These are phyloP conservation scores for Lactarius deliciosus DNA, from an alignment of 768 basidiomycete genomes.

Conservation along the genomic window DNA sequence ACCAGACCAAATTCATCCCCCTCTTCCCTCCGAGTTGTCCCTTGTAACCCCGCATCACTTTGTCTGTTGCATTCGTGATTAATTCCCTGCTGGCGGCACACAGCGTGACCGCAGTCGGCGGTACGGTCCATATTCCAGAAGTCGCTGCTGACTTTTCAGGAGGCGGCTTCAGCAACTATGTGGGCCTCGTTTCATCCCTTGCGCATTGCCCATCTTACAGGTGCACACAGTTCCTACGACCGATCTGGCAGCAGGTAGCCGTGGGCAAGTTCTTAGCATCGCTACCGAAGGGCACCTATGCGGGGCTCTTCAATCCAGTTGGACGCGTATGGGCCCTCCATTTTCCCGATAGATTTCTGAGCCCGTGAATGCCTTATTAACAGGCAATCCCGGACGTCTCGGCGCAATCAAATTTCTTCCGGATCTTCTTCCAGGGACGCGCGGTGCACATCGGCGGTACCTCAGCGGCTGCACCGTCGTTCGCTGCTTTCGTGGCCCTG, in stretches of 20 bases:
- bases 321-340: constrained; percentile 47
- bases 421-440: constrained; percentile 43
- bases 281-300: constrained; percentile 48
- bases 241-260: constrained; percentile 50
- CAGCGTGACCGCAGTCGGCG: constrained; percentile 66
- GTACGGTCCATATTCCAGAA: constrained; percentile 59
- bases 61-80: neutral
- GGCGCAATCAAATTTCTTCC: constrained; percentile 49
- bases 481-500: constrained; percentile 47
- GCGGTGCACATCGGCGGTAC: constrained; percentile 49
- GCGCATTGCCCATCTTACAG: neutral
- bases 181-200: constrained; percentile 35
- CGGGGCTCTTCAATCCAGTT: constrained; percentile 54
- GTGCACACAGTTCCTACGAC: constrained; percentile 47
- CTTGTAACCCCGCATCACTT: constrained; percentile 32
- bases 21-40: constrained; percentile 58
- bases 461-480: constrained; percentile 57
- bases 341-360: neutral
- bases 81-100: constrained; percentile 34
- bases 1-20: constrained; percentile 50
- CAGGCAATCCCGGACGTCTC: constrained; percentile 63
- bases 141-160: constrained; percentile 60
- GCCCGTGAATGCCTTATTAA: neutral
- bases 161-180: constrained; percentile 73
- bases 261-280: constrained; percentile 44